These are phyloP conservation scores for Echites panduratus DNA, from an alignment of 257 asterid species.

Conservation along the genomic window DNA sequence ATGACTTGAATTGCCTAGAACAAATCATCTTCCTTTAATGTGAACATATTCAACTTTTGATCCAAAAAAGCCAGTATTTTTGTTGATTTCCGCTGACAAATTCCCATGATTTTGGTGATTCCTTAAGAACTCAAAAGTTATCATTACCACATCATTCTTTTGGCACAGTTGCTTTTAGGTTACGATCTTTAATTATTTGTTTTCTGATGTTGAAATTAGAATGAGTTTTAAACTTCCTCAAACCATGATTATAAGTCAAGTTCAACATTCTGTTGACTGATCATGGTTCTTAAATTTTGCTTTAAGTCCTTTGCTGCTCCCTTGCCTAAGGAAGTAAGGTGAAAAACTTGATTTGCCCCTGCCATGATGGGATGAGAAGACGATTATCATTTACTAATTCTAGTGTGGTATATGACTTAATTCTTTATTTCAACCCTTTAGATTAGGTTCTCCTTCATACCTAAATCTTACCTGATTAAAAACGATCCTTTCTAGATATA, in stretches of 20 bases:
- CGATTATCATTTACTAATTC: background rate
- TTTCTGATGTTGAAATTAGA: background rate
- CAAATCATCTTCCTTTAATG: background rate
- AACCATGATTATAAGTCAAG: conserved; percentile 1
- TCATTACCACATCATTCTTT: background rate
- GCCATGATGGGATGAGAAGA: background rate
- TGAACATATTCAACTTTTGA: background rate
- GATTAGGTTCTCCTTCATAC: background rate
- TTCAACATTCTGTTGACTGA: background rate
- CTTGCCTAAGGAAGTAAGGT: background rate
- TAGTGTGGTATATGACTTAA: background rate
- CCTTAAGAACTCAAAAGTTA: background rate
- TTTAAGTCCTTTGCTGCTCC: background rate
- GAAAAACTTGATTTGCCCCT: background rate
- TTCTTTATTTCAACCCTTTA: background rate
- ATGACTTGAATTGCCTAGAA: background rate
- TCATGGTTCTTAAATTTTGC: background rate
- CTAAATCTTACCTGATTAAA: background rate
- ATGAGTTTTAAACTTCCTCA: background rate
- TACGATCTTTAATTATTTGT: too few species aligned
- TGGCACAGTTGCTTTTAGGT: background rate
- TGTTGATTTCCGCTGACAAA: background rate
- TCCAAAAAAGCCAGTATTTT: background rate
- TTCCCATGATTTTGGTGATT: background rate
- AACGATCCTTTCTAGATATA: background rate